Conservation (phyloP, 148 eudicot genomes). For the Camellia granthamiana region DNA sequence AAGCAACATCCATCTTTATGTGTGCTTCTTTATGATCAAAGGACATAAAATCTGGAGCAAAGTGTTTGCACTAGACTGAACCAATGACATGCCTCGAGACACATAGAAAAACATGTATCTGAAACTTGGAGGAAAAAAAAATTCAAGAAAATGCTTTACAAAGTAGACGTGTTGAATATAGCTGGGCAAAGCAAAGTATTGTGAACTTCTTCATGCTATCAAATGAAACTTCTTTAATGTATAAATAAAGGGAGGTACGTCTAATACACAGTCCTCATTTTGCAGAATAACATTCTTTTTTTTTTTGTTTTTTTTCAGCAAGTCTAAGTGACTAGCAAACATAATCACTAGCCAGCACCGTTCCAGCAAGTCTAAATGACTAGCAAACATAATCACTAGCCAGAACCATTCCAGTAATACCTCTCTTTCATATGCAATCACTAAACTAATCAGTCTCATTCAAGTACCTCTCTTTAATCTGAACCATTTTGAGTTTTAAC, state of each 20-base stretch:
- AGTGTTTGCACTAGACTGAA: background rate
- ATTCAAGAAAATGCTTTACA: background rate
- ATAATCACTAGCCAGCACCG: background rate
- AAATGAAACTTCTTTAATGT: background rate
- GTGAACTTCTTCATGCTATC: background rate
- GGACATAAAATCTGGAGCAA: background rate
- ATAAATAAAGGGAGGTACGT: background rate
- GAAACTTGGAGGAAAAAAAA: background rate
- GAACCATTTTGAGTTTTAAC: background rate
- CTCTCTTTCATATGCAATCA: background rate
- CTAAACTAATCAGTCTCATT: background rate
- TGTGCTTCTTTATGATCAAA: background rate
- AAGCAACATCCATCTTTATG: background rate
- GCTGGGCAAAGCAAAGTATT: background rate
- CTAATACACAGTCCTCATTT: background rate
- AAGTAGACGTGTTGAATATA: background rate
- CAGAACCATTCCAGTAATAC: background rate
- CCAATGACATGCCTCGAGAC: background rate
- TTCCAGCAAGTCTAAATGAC: background rate
- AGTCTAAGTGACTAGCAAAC: background rate
- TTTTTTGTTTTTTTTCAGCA: background rate
- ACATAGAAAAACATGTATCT: background rate
- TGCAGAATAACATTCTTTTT: background rate
- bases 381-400: background rate
- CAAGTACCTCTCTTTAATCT: conserved; percentile 3